Conservation (phyloP, 768 basidiomycete genomes). For the Pleurotus platypus region DNA sequence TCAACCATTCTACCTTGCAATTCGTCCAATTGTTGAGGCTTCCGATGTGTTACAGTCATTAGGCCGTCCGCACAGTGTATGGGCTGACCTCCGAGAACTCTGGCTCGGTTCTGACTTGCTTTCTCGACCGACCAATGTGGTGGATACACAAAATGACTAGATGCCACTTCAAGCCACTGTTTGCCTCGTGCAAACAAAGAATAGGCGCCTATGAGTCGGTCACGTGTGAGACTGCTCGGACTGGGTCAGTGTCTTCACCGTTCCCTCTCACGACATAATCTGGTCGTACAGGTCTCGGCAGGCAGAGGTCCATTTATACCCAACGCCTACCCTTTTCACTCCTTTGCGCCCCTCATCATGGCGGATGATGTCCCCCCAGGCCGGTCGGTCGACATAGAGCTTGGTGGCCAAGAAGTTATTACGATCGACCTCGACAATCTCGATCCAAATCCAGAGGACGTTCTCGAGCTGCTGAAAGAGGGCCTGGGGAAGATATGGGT, state of each 20-base stretch:
- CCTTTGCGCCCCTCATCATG: constrained; percentile 7
- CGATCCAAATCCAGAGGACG: constrained; percentile 73
- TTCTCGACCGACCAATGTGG: too few relatives aligned
- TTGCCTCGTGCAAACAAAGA: background rate
- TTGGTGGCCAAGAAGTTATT: constrained; percentile 81
- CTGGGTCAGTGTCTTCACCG: too few relatives aligned
- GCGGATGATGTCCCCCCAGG: constrained; percentile 33
- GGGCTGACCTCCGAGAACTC: background rate
- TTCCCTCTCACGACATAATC: too few relatives aligned
- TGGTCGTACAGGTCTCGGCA: too few relatives aligned
- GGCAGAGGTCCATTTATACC: too few relatives aligned
- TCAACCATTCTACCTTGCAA: constrained; percentile 46
- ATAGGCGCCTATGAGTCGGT: too few relatives aligned
- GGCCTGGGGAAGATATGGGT: constrained; percentile 69
- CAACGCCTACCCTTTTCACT: too few relatives aligned
- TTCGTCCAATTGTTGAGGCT: constrained; percentile 64
- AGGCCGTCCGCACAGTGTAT: background rate
- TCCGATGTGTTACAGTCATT: constrained; percentile 69
- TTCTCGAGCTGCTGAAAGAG: constrained; percentile 68
- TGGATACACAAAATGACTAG: too few relatives aligned
- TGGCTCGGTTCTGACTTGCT: too few relatives aligned
- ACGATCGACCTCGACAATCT: constrained; percentile 88
- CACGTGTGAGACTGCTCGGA: too few relatives aligned
- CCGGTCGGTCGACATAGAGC: constrained; percentile 70
- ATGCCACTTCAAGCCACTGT: too few relatives aligned